Evolutionary conservation across 75 land plant genomes (phyloP).

Genomic region (Pinus tabuliformis): DNA sequence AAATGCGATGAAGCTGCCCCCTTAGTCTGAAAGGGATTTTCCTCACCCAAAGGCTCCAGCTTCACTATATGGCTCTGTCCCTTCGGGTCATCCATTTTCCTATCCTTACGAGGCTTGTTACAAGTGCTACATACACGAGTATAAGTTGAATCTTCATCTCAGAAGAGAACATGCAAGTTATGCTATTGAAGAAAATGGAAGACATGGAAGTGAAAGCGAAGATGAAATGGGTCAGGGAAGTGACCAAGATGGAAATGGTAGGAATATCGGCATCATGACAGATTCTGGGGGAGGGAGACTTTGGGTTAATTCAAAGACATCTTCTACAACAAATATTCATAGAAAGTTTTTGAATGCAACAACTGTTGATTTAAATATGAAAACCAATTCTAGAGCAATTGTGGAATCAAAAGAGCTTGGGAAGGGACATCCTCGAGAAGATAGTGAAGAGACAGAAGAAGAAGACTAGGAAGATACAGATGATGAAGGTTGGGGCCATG

Average conservation of each 20-base stretch:
- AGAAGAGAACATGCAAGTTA: slow-evolving; percentile 72
- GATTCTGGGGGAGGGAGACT: slow-evolving; percentile 39
- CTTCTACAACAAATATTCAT: slow-evolving; percentile 38
- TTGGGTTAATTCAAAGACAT: slow-evolving; percentile 41
- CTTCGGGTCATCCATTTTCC: slow-evolving; percentile 74
- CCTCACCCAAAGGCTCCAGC: slow-evolving; percentile 38
- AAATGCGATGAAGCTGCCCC: slow-evolving; percentile 28
- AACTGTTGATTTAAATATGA: neutral
- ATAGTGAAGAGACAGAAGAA: slow-evolving; percentile 75
- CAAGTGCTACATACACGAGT: slow-evolving; percentile 91
- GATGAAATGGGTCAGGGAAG: slow-evolving; percentile 73
- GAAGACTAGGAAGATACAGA: too few relatives aligned
- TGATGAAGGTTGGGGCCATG: too few relatives aligned
- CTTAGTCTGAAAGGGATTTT: slow-evolving; percentile 38
- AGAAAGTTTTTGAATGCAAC: slow-evolving; percentile 22
- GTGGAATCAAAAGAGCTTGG: slow-evolving; percentile 23
- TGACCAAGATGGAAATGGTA: slow-evolving; percentile 45
- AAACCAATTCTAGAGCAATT: too few relatives aligned
- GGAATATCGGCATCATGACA: slow-evolving; percentile 26
- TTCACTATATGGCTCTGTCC: slow-evolving; percentile 33
- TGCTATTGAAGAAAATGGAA: slow-evolving; percentile 43
- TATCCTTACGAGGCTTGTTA: slow-evolving; percentile 91
- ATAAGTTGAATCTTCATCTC: slow-evolving; percentile 93
- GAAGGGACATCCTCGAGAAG: slow-evolving; percentile 42
- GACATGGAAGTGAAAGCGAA: slow-evolving; percentile 34